Conservation (phyloP, 352 stramenopile genomes). For the Globisporangium spinosum region DNA sequence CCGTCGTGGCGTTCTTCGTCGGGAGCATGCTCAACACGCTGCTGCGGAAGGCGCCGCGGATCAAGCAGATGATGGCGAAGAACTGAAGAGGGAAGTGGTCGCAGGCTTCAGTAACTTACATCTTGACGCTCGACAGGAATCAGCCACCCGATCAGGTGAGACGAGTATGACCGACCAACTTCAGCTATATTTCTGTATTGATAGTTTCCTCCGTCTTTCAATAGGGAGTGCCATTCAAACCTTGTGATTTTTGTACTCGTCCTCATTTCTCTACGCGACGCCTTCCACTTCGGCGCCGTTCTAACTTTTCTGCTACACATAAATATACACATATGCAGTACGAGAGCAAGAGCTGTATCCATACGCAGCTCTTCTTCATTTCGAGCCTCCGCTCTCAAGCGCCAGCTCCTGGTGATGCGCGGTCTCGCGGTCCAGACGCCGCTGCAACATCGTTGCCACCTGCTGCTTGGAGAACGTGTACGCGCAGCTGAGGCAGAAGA, state of each 20-base stretch:
- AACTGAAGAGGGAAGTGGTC: not conserved
- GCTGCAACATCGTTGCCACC: constrained; percentile 11
- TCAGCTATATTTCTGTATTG: not conserved
- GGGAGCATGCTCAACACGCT: constrained; percentile 83
- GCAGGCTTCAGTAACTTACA: not conserved
- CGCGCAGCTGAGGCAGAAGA: constrained; percentile 58
- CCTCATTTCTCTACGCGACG: constrained; percentile 6
- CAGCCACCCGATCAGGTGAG: no score
- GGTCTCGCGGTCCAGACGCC: not conserved
- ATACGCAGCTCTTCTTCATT: not conserved
- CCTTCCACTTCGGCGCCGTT: not conserved
- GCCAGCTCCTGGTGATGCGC: not conserved
- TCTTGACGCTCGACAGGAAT: not conserved
- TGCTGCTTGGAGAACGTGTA: constrained; percentile 17
- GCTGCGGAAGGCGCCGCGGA: constrained; percentile 60
- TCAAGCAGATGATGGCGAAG: constrained; percentile 61
- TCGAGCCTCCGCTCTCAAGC: constrained; percentile 9
- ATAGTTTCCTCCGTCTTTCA: constrained; percentile 1
- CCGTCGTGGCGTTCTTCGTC: constrained; percentile 83
- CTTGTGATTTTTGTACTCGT: not conserved
- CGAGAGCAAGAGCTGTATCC: not conserved
- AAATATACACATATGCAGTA: constrained; percentile 11
- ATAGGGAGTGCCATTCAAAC: constrained; percentile 3
- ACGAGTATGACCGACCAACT: not conserved
- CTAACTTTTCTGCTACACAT: constrained; percentile 8